Conservation (phyloP, 768 basidiomycete genomes). For the Termitomyces sp. region DNA sequence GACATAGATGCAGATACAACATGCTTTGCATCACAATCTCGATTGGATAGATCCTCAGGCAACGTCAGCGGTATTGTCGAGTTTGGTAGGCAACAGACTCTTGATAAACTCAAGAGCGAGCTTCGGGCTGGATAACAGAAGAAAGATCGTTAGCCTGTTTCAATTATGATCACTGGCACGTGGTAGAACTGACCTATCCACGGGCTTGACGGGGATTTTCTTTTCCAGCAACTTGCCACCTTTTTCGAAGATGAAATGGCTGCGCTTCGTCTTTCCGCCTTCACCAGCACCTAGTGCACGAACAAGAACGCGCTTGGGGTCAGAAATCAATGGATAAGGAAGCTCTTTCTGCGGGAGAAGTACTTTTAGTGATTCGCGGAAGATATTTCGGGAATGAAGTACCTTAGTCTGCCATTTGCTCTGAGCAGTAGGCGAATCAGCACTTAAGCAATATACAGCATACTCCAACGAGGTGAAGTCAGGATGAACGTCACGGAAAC, state of each 20-base stretch:
- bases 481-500: constrained; percentile 78
- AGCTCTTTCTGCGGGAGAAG: constrained; percentile 58
- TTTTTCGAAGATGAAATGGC: constrained; percentile 91
- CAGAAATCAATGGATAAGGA: constrained; percentile 83
- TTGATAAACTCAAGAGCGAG: constrained; percentile 68
- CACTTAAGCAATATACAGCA: constrained; percentile 80
- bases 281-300: constrained; percentile 75
- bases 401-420: constrained; percentile 84
- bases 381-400: not conserved
- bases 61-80: not conserved
- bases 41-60: not conserved
- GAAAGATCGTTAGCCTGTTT: not conserved
- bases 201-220: constrained; percentile 82
- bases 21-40: not conserved
- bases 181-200: constrained; percentile 56
- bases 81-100: constrained; percentile 18
- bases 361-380: not conserved
- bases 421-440: constrained; percentile 71
- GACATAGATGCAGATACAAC: constrained; percentile 5
- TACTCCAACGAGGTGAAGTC: constrained; percentile 69
- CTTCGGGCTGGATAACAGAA: constrained; percentile 39
- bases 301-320: constrained; percentile 80
- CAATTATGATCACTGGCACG: not conserved
- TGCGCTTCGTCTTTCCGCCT: constrained; percentile 81
- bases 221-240: constrained; percentile 87